Evolutionary conservation across 495 filamentous ascomycete species (phyloP).

Genomic region (Tuber aestivum): DNA sequence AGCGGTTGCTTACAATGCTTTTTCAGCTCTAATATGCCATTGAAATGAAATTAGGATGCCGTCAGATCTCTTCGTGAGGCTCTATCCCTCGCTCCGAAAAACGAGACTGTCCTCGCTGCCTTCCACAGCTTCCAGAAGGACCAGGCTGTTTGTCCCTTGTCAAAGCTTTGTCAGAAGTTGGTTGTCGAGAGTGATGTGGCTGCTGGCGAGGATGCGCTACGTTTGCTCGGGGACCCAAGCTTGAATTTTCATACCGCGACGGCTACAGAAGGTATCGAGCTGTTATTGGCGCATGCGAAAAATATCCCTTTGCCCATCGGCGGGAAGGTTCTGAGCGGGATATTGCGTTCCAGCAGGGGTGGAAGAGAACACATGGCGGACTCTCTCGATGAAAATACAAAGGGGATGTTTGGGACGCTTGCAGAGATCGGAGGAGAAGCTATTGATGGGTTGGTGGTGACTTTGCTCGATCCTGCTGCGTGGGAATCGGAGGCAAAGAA

Average conservation of each 20-base stretch:
- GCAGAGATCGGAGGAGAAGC: slow-evolving; percentile 58
- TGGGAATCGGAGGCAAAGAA: slow-evolving; percentile 55
- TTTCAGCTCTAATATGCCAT: slow-evolving; percentile 6
- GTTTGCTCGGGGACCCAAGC: slow-evolving; percentile 52
- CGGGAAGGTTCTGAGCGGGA: slow-evolving; percentile 57
- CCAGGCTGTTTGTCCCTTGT: slow-evolving; percentile 44
- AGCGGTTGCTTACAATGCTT: slow-evolving; percentile 11
- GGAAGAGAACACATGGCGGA: slow-evolving; percentile 54
- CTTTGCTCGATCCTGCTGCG: slow-evolving; percentile 53
- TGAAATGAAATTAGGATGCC: slow-evolving; percentile 48
- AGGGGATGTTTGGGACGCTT: slow-evolving; percentile 52
- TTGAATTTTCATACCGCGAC: slow-evolving; percentile 51
- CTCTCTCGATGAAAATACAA: slow-evolving; percentile 48
- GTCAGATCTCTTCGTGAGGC: slow-evolving; percentile 59
- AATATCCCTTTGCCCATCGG: slow-evolving; percentile 47
- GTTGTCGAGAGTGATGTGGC: slow-evolving; percentile 50
- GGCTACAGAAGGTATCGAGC: slow-evolving; percentile 52
- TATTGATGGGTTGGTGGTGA: slow-evolving; percentile 54
- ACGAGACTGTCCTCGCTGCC: slow-evolving; percentile 41
- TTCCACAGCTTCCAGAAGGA: slow-evolving; percentile 37
- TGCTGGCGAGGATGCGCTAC: slow-evolving; percentile 55
- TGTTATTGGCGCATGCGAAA: slow-evolving; percentile 50
- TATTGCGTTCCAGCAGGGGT: slow-evolving; percentile 53
- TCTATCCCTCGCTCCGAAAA: slow-evolving; percentile 55
- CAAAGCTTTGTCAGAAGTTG: slow-evolving; percentile 55